Percentiles rank a stretch among this genome's conserved stretches.
phyloP scores from a whole-genome alignment of 345 rosid species.

The Pugionium cornutum region DNA sequence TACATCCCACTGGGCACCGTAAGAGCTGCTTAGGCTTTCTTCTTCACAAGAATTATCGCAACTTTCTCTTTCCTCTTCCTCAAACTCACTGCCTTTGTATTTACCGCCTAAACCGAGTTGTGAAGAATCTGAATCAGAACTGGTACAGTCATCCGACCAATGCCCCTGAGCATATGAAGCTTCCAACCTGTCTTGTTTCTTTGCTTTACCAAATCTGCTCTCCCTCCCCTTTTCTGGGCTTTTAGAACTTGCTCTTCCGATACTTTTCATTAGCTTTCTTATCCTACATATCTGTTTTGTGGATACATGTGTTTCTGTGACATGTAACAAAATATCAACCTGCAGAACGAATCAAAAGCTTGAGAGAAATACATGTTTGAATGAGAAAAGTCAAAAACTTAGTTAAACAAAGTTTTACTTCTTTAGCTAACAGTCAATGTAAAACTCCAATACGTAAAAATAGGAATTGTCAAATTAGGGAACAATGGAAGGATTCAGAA shows the following conservation, averaged over 20 bases:
- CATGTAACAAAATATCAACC: constrained; percentile 88
- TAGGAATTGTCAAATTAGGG: constrained; percentile 1
- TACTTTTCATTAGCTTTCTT: constrained; percentile 62
- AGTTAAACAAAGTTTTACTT: constrained; percentile 19
- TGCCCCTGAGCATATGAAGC: constrained; percentile 39
- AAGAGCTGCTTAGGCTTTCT: constrained; percentile 46
- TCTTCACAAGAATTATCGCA: constrained; percentile 32
- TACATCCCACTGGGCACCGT: constrained; percentile 93
- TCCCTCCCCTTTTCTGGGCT: constrained; percentile 16
- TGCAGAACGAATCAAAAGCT: constrained; percentile 39
- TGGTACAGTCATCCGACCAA: constrained; percentile 48
- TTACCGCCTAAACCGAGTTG: constrained; percentile 25
- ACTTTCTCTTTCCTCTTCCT: constrained; percentile 40
- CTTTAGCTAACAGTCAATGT: constrained; percentile 12
- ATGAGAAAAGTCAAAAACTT: background rate
- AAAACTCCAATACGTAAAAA: constrained; percentile 7
- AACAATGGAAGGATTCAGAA: constrained; percentile 17
- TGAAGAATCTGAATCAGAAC: constrained; percentile 50
- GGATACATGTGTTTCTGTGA: constrained; percentile 71
- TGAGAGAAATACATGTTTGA: constrained; percentile 6
- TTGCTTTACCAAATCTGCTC: constrained; percentile 12
- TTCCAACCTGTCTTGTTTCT: constrained; percentile 44
- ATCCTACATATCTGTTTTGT: constrained; percentile 75
- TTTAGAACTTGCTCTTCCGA: constrained; percentile 21
- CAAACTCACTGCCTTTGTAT: constrained; percentile 35